Evolutionary conservation across 2,329 filamentous ascomycete genomes (phyloP).

Genomic region (Cladosporium oxysporum): DNA sequence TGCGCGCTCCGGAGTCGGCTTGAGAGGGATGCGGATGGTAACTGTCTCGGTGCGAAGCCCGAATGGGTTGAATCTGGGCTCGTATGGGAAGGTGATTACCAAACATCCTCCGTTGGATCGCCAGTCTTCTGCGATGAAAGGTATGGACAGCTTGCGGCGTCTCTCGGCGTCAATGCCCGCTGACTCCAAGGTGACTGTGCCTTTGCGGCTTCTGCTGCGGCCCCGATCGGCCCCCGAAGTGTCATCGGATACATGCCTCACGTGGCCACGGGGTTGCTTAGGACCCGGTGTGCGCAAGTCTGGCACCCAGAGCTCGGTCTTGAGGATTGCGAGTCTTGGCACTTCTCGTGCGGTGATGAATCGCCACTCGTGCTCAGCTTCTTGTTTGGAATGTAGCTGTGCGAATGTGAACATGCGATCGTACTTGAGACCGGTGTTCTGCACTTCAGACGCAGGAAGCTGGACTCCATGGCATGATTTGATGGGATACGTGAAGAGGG

Average conservation of each 20-base stretch:
- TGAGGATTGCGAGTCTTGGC: slow-evolving; percentile 70
- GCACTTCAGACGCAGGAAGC: slow-evolving; percentile 63
- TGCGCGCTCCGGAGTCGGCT: slow-evolving; percentile 60
- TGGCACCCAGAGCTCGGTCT: slow-evolving; percentile 67
- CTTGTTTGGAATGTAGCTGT: slow-evolving; percentile 51
- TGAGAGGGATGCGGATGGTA: slow-evolving; percentile 67
- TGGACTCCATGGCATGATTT: slow-evolving; percentile 81
- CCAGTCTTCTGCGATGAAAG: slow-evolving; percentile 40
- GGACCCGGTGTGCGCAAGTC: slow-evolving; percentile 43
- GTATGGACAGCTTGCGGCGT: slow-evolving; percentile 9
- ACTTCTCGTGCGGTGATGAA: slow-evolving; percentile 71
- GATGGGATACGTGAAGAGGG: slow-evolving; percentile 77
- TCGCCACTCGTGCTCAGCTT: slow-evolving; percentile 59
- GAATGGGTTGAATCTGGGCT: slow-evolving; percentile 35
- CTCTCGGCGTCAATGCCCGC: slow-evolving; percentile 13
- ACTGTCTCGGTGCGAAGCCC: slow-evolving; percentile 45
- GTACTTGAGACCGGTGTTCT: slow-evolving; percentile 70
- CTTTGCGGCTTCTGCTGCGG: slow-evolving; percentile 16
- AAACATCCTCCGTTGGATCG: slow-evolving; percentile 61
- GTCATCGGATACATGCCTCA: slow-evolving; percentile 9
- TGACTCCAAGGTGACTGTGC: slow-evolving; percentile 12
- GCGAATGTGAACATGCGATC: slow-evolving; percentile 85
- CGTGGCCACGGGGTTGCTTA: background rate
- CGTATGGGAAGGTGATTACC: slow-evolving; percentile 64
- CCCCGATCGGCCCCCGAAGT: background rate